Evolutionary conservation across 2,329 filamentous ascomycete genomes (phyloP), one percentile per base, ranked within the genome.

Genomic region (Fusarium nygamai): DNA sequence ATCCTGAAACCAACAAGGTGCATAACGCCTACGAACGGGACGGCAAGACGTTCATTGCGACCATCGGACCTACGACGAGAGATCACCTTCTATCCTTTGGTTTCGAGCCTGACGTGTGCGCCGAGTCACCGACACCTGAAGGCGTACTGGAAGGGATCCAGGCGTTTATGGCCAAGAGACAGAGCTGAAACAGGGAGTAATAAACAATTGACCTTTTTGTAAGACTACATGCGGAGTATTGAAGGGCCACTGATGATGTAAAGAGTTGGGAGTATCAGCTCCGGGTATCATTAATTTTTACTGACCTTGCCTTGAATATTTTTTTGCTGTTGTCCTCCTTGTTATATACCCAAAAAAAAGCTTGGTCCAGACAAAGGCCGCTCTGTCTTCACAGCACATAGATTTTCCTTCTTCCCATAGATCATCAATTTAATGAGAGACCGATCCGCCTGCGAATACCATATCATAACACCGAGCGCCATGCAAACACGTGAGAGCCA

Each of bases 1-100:
- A 90, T 64, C 78, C 82, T 10, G 79, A 80, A 24, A 87, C 85
- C 2, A 84, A 84, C 27, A 86, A 81, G 76, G 83, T 80, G 27
- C 78, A 78, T 39, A 76, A 74, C 10, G 77, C 59, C 19, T 59
- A 67, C n/a, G 72, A 67, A 8, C 71, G 79, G 38, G 79, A 81
- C 34, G 83, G 83, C 16, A 86, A 81, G 58, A 92, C 91, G 2
- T 91, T 89, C 71, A 86, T 98, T 69, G 94, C 92, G 20, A 97
- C 95, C 0, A 99, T 99, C 82, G 96, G 96, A 2, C 96, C 96
- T 19, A 99, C 96, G 24, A 99, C 96, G 17, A 88, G 92, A 72
- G 91, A 95, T 75, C 91, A 94, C 83, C 84, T 99, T 22, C 85
- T 86, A 27, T 87, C 86, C 3, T 94, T 94, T 80, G 89, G 84